phyloP scores from a whole-genome alignment of 345 rosid genomes.

The Gossypioides kirkii region DNA sequence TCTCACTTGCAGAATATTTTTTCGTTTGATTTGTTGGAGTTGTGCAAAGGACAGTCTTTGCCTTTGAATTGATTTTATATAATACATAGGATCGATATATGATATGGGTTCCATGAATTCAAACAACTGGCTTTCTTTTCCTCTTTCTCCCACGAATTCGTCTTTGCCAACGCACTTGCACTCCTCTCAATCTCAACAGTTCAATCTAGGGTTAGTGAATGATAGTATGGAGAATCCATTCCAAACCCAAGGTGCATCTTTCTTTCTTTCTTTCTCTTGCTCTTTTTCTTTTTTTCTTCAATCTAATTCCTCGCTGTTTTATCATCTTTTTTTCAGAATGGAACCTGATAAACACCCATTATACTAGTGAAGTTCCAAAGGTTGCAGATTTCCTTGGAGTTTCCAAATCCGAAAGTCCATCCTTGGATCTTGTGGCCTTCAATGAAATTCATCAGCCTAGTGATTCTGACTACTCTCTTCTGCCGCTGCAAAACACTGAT shows the following conservation, averaged over 20 bases:
- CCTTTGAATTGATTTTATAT: background rate
- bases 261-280: background rate
- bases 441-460: conserved; percentile 55
- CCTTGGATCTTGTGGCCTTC: conserved; percentile 59
- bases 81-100: background rate
- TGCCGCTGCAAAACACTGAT: conserved; percentile 49
- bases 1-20: conserved; percentile 17
- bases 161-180: conserved; percentile 67
- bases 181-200: conserved; percentile 65
- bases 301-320: background rate
- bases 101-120: conserved; percentile 63
- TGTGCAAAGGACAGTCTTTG: too few relatives aligned
- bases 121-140: conserved; percentile 98
- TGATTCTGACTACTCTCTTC: conserved; percentile 51
- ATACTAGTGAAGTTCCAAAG: conserved; percentile 71
- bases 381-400: conserved; percentile 97
- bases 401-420: conserved; percentile 64
- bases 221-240: conserved; percentile 76
- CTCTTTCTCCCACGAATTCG: conserved; percentile 76
- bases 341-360: conserved; percentile 62
- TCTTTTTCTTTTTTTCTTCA: background rate
- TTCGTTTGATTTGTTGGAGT: background rate
- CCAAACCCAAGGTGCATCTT: conserved; percentile 68
- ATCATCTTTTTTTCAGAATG: conserved; percentile 48
- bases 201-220: conserved; percentile 72